Evolutionary conservation across 768 basidiomycete genomes (phyloP).

Genomic region (Kwoniella pini): DNA sequence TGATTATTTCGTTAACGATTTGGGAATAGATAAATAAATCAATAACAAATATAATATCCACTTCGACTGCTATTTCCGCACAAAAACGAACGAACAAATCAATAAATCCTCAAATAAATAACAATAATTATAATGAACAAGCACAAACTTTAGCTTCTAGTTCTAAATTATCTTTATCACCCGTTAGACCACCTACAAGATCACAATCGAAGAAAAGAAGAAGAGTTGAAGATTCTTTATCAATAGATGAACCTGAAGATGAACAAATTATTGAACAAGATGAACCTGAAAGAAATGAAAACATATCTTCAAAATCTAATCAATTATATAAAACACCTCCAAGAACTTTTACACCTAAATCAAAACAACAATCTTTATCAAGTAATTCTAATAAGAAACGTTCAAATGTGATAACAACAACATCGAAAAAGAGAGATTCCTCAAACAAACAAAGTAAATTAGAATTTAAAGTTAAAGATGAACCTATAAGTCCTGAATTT

Average conservation of each 20-base stretch:
- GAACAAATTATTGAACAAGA: background rate
- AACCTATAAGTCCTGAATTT: slow-evolving; percentile 6
- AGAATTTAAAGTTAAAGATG: slow-evolving; percentile 10
- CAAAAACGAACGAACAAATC: too few species aligned
- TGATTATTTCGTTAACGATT: too few species aligned
- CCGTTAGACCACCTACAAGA: slow-evolving; percentile 4
- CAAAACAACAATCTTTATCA: background rate
- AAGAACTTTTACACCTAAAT: background rate
- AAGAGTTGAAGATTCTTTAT: slow-evolving; percentile 18
- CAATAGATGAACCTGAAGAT: slow-evolving; percentile 1
- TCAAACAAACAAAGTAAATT: background rate
- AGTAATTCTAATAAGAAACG: background rate
- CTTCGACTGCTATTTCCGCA: too few species aligned
- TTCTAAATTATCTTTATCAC: slow-evolving; percentile 13
- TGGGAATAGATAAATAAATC: too few species aligned
- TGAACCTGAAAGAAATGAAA: background rate
- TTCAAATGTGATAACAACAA: background rate
- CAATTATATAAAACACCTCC: background rate
- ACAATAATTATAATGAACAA: background rate
- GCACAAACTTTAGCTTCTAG: background rate
- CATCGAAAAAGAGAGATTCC: background rate
- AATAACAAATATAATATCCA: too few species aligned
- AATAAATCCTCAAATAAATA: background rate
- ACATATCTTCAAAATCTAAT: background rate
- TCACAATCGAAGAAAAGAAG: slow-evolving; percentile 22